Evolutionary conservation across 2,329 filamentous ascomycete species (phyloP).

Genomic region (Rutstroemia sydowiana): DNA sequence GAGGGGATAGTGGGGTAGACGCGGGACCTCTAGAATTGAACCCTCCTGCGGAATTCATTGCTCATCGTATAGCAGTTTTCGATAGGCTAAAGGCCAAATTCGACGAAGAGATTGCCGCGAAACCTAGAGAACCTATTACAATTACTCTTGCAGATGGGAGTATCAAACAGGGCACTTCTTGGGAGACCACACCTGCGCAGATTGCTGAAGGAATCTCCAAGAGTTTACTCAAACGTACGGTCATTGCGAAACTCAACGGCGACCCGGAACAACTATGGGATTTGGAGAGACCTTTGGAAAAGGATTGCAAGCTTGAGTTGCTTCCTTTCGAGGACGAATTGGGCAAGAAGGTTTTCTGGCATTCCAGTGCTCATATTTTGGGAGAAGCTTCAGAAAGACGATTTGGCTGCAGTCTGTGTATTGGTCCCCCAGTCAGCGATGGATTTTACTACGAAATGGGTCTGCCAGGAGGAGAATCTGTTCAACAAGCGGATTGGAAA

Average conservation of each 20-base stretch:
- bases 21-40: conserved; percentile 39
- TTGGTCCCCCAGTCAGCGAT: conserved; percentile 84
- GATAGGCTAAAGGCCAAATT: conserved; percentile 80
- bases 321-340: conserved; percentile 66
- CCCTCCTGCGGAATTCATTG: conserved; percentile 66
- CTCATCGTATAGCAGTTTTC: conserved; percentile 79
- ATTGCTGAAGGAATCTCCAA: conserved; percentile 76
- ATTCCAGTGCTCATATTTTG: conserved; percentile 91
- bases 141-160: conserved; percentile 68
- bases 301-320: conserved; percentile 76
- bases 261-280: conserved; percentile 73
- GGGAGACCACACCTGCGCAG: conserved; percentile 81
- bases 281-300: conserved; percentile 81
- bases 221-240: conserved; percentile 76
- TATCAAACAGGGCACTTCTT: conserved; percentile 68
- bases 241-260: conserved; percentile 79
- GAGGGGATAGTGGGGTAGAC: conserved; percentile 38
- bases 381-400: conserved; percentile 87
- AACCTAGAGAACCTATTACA: conserved; percentile 66
- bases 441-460: conserved; percentile 99
- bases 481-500: conserved; percentile 74
- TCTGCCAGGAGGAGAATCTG: conserved; percentile 59
- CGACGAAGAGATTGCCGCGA: conserved; percentile 65
- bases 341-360: conserved; percentile 96
- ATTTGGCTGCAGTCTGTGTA: conserved; percentile 87